Evolutionary conservation across 106 monocot genomes (phyloP).

Genomic region (Dioscorea zingiberensis): DNA sequence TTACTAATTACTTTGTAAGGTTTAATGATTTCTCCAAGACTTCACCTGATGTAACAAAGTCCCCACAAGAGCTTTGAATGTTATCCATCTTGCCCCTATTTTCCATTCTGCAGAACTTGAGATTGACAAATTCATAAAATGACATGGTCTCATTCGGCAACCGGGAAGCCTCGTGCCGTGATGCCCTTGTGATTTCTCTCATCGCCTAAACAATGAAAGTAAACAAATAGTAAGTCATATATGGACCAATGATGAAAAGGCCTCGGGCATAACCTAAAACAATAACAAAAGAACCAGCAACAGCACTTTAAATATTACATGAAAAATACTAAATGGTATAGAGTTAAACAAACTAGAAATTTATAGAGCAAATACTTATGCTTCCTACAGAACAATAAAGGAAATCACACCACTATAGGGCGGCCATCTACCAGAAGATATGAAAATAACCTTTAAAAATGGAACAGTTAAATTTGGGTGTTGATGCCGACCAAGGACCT

Average conservation of each 20-base stretch:
- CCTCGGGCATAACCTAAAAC: too few relatives aligned
- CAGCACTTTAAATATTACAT: too few relatives aligned
- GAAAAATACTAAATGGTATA: too few relatives aligned
- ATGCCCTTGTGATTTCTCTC: conserved; percentile 73
- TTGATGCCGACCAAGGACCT: conserved; percentile 80
- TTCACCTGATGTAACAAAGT: too few relatives aligned
- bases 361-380: too few relatives aligned
- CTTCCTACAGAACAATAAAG: too few relatives aligned
- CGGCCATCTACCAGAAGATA: not conserved
- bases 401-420: too few relatives aligned
- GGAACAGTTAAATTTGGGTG: conserved; percentile 80
- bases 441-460: conserved; percentile 67
- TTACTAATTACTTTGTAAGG: too few relatives aligned
- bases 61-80: not conserved
- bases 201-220: conserved; percentile 50
- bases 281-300: too few relatives aligned
- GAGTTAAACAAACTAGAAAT: not conserved
- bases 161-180: conserved; percentile 38
- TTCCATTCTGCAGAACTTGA: conserved; percentile 14
- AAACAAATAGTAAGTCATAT: not conserved
- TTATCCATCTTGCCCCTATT: conserved; percentile 6
- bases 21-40: too few relatives aligned
- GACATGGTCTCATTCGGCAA: conserved; percentile 35
- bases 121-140: conserved; percentile 35
- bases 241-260: not conserved